Conservation (phyloP, 2,329 filamentous ascomycete species). For the Colletotrichum plurivorum region DNA sequence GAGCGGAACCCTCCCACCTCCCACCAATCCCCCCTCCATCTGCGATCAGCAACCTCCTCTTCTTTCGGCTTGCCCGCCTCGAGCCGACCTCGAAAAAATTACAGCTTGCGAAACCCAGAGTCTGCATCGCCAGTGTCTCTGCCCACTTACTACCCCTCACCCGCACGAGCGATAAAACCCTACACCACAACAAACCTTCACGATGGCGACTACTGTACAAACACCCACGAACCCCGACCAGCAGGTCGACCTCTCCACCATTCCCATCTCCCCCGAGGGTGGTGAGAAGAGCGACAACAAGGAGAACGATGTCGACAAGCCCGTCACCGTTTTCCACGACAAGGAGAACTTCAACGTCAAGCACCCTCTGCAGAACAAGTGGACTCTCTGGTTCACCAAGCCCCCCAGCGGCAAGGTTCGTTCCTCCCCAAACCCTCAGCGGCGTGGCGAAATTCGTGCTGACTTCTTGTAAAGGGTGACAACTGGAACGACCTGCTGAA, state of each 20-base stretch:
- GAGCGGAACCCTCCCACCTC: slow-evolving; percentile 40
- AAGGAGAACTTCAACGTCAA: slow-evolving; percentile 99
- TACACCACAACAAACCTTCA: slow-evolving; percentile 40
- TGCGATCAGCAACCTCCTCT: slow-evolving; percentile 23
- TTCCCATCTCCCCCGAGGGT: slow-evolving; percentile 76
- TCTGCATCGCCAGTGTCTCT: slow-evolving; percentile 27
- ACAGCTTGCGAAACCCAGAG: slow-evolving; percentile 23
- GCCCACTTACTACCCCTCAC: slow-evolving; percentile 22
- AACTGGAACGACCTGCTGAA: slow-evolving; percentile 99
- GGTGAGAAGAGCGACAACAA: slow-evolving; percentile 65
- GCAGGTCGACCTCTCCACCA: slow-evolving; percentile 78
- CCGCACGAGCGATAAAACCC: slow-evolving; percentile 20
- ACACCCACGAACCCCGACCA: slow-evolving; percentile 47
- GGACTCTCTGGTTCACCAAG: slow-evolving; percentile 99
- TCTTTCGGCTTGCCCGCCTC: slow-evolving; percentile 6
- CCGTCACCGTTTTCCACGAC: slow-evolving; percentile 97
- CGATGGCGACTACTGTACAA: slow-evolving; percentile 53
- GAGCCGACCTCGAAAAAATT: slow-evolving; percentile 7
- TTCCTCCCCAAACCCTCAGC: background rate
- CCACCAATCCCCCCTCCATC: slow-evolving; percentile 27
- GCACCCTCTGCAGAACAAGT: slow-evolving; percentile 96
- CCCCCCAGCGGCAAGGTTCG: slow-evolving; percentile 92
- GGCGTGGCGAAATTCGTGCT: slow-evolving; percentile 35
- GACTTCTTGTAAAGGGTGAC: slow-evolving; percentile 77
- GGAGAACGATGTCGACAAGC: slow-evolving; percentile 68